phyloP scores from a whole-genome alignment of 2,329 filamentous ascomycete species.

The Pseudocercospora musae region DNA sequence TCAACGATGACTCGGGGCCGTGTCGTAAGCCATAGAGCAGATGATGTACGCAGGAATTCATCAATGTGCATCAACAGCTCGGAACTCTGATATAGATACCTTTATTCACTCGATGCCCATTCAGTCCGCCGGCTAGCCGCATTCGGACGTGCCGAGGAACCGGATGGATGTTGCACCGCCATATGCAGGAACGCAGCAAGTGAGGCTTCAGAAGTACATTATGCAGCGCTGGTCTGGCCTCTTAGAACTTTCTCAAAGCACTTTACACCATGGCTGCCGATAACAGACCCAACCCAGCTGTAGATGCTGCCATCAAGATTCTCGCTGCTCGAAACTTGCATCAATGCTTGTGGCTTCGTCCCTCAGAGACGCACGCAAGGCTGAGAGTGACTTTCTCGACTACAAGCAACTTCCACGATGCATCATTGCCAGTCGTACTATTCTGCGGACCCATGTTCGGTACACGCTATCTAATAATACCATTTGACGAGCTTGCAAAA shows the following conservation, averaged over 20 bases:
- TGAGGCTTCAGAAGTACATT: not conserved
- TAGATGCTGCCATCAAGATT: slow-evolving; percentile 12
- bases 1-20: no score
- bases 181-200: not conserved
- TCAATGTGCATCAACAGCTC: no score
- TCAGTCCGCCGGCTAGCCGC: not conserved
- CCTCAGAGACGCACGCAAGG: slow-evolving; percentile 21
- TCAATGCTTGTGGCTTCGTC: slow-evolving; percentile 29
- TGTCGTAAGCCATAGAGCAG: no score
- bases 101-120: not conserved
- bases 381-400: slow-evolving; percentile 33
- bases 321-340: slow-evolving; percentile 25
- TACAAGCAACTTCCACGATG: slow-evolving; percentile 31
- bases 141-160: not conserved
- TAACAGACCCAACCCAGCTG: not conserved
- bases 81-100: not conserved
- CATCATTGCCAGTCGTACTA: slow-evolving; percentile 32
- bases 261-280: not conserved
- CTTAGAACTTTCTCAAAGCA: not conserved
- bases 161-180: not conserved
- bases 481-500: slow-evolving; percentile 33
- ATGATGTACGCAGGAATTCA: no score
- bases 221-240: not conserved
- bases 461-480: slow-evolving; percentile 31
- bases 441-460: slow-evolving; percentile 43